Evolutionary conservation across 208 protist genomes (phyloP).

Genomic region (Trypanosoma vivax): DNA sequence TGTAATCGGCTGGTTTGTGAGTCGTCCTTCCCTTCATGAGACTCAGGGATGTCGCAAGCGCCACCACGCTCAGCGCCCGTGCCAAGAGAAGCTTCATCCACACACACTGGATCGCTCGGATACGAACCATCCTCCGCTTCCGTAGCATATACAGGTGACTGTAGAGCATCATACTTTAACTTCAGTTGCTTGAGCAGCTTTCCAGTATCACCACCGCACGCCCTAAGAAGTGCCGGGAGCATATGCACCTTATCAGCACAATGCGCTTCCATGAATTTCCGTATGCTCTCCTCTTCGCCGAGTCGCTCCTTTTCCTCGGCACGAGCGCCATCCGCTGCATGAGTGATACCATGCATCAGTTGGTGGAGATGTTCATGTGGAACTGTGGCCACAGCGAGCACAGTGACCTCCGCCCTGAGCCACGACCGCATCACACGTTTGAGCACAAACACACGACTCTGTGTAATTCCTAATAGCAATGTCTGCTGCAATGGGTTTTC

Average conservation of each 20-base stretch:
- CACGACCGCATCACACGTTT: background rate
- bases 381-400: slow-evolving; percentile 10
- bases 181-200: slow-evolving; percentile 35
- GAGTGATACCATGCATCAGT: background rate
- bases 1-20: background rate
- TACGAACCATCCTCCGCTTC: too few species aligned
- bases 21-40: too few species aligned
- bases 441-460: slow-evolving; percentile 16
- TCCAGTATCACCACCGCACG: slow-evolving; percentile 28
- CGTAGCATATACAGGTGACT: background rate
- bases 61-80: background rate
- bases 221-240: slow-evolving; percentile 37
- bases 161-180: slow-evolving; percentile 39
- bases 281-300: background rate
- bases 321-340: background rate
- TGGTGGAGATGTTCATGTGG: background rate
- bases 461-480: slow-evolving; percentile 38
- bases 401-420: slow-evolving; percentile 2
- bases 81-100: background rate
- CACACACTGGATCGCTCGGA: too few species aligned
- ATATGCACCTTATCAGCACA: slow-evolving; percentile 62
- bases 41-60: too few species aligned
- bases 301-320: background rate
- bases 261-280: slow-evolving; percentile 32
- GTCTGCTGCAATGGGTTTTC: slow-evolving; percentile 6